These are phyloP conservation scores for Aspergillus japonicus DNA, from an alignment of 2,329 filamentous ascomycete species.

Conservation along the genomic window DNA sequence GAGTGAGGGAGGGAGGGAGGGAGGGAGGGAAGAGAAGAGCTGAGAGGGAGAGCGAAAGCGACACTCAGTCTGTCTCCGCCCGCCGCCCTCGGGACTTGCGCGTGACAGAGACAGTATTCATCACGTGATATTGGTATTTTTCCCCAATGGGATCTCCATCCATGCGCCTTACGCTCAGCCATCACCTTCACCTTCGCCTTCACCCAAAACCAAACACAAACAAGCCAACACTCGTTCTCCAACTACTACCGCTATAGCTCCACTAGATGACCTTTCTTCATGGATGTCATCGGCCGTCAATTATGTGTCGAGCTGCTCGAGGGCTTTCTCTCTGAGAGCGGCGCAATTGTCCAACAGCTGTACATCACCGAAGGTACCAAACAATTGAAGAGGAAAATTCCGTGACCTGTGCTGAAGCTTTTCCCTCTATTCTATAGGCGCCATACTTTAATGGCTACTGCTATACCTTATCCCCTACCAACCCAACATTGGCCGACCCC, in stretches of 20 bases:
- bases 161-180: too few relatives aligned
- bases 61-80: neutral
- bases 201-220: neutral
- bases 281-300: constrained; percentile 45
- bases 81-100: neutral
- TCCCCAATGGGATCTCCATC: neutral
- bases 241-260: neutral
- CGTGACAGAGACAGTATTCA: neutral
- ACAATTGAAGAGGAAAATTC: neutral
- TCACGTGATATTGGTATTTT: neutral
- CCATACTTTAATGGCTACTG: neutral
- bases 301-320: constrained; percentile 39
- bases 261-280: constrained; percentile 27
- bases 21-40: neutral
- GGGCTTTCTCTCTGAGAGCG: constrained; percentile 37
- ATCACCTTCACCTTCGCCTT: neutral
- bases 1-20: neutral
- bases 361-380: constrained; percentile 28
- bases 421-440: neutral
- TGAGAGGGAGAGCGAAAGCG: neutral
- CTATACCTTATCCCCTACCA: neutral
- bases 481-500: neutral
- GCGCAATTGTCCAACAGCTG: constrained; percentile 28
- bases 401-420: neutral
- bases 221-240: too few relatives aligned